Evolutionary conservation across 2,329 filamentous ascomycete genomes (phyloP).

Genomic region (Botrytis porri): DNA sequence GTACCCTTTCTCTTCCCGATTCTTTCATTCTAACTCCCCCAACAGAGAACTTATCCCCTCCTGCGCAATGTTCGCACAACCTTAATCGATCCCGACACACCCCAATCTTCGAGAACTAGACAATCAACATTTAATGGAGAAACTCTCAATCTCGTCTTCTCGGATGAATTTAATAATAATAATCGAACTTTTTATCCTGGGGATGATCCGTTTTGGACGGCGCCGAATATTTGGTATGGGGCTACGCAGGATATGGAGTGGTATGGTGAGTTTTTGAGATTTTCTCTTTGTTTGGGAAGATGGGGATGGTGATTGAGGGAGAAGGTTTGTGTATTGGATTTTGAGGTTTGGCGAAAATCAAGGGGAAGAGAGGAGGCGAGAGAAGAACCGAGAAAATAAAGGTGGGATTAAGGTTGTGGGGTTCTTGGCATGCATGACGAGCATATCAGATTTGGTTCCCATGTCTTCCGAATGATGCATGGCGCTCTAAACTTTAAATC

Average conservation of each 20-base stretch:
- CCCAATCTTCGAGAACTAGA: conserved; percentile 44
- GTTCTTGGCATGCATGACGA: neutral
- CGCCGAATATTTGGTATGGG: conserved; percentile 53
- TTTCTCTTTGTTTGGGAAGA: neutral
- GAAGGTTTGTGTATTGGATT: neutral
- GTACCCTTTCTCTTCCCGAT: too few relatives aligned
- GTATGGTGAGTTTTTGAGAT: conserved; percentile 28
- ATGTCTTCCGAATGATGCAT: neutral
- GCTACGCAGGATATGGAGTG: conserved; percentile 47
- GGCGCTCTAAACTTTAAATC: neutral
- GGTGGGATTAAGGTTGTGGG: neutral
- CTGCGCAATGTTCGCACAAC: conserved; percentile 47
- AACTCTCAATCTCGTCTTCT: conserved; percentile 50
- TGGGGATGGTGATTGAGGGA: neutral
- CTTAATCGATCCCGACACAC: conserved; percentile 53
- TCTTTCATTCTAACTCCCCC: too few relatives aligned
- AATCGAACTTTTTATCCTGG: conserved; percentile 54
- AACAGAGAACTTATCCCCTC: conserved; percentile 42
- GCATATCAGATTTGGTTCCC: neutral
- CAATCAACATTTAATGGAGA: conserved; percentile 45
- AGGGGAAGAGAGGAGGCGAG: neutral
- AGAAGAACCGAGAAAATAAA: neutral
- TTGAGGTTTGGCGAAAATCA: too few relatives aligned
- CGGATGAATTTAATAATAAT: conserved; percentile 53
- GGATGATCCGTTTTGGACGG: conserved; percentile 55